Evolutionary conservation across 768 basidiomycete genomes (phyloP).

Genomic region (Leccinum olivaceopallidum): DNA sequence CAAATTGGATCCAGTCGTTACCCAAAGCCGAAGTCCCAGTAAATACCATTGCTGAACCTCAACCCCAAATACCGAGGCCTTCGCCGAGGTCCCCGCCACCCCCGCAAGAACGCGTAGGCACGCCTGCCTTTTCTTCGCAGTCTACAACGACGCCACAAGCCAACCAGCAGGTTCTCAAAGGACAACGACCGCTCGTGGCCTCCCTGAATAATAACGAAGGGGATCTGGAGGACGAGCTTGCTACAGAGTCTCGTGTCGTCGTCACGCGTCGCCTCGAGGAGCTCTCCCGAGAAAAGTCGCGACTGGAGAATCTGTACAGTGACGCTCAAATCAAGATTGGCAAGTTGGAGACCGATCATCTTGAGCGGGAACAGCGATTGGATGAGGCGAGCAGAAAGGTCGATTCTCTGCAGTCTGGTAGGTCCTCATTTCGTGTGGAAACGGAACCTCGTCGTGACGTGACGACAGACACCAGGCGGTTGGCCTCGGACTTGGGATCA

Average conservation of each 20-base stretch:
- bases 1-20: slow-evolving; percentile 64
- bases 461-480: slow-evolving; percentile 20
- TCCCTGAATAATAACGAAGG: slow-evolving; percentile 24
- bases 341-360: slow-evolving; percentile 11
- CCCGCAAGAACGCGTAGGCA: slow-evolving; percentile 11
- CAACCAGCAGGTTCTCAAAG: slow-evolving; percentile 13
- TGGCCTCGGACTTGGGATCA: slow-evolving; percentile 20
- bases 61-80: slow-evolving; percentile 25
- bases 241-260: slow-evolving; percentile 8
- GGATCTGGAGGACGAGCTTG: slow-evolving; percentile 25
- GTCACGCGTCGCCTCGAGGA: slow-evolving; percentile 19
- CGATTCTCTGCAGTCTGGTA: slow-evolving; percentile 24
- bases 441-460: slow-evolving; percentile 29
- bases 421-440: slow-evolving; percentile 20
- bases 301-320: slow-evolving; percentile 16
- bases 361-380: slow-evolving; percentile 16
- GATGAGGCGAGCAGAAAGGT: slow-evolving; percentile 7
- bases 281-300: slow-evolving; percentile 26
- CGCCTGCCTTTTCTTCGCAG: slow-evolving; percentile 6
- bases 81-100: slow-evolving; percentile 20
- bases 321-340: slow-evolving; percentile 19
- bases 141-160: not conserved
- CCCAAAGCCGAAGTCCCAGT: slow-evolving; percentile 40
- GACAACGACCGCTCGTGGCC: slow-evolving; percentile 17
- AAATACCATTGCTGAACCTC: slow-evolving; percentile 35